Evolutionary conservation across 1,139 yeast genomes (phyloP), one percentile per base, ranked within the genome.

Genomic region (Oligophagozyma castellii): DNA sequence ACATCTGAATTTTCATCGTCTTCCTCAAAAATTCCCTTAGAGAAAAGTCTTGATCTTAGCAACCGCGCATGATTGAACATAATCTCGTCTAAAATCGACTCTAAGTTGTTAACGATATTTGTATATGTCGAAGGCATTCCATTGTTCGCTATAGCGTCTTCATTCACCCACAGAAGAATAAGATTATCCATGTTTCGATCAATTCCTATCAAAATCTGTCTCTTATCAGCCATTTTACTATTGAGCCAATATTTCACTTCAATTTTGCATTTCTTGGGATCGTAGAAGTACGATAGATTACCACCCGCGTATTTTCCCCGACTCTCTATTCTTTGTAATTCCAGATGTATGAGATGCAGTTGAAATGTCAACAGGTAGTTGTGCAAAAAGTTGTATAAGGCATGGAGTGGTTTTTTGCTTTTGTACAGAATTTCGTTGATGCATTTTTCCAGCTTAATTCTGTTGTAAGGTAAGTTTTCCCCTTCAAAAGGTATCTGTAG

Each of bases 331-430:
- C 63, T 66, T 19, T 64, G 60, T 30, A 84, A 55, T 44, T 80
- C 89, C 24, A 69, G 62, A 35, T 80, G 74, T 12, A 84, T 59
- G 33, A 77, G 58, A 39, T 78, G 73, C 18, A 86, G 60, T 48
- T 81, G 81, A 55, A 78, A 75, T 16, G 81, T 73, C 19, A 75
- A 67, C 8, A 89, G 65, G 48, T 78, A 81, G 38, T 69, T 66
- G 41, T 78, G 79, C 34, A 86, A 57, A 33, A 81, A 62, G 23
- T 68, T 73, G 46, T 80, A 75, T 14, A 83, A 58, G 2, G 77
- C 77, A 1, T 51, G 44, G 15, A 86, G 59, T 12, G 55, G 55
- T 20, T 43, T 40, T 1, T 75, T 72, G 27, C 60, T 61, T 16
- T 56, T 59, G 26, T 64, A 58, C 12, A 83, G 58, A 13, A 68